Evolutionary conservation across 495 filamentous ascomycete genomes (phyloP), one percentile per base, ranked within the genome.

Genomic region (Cryomyces minteri): DNA sequence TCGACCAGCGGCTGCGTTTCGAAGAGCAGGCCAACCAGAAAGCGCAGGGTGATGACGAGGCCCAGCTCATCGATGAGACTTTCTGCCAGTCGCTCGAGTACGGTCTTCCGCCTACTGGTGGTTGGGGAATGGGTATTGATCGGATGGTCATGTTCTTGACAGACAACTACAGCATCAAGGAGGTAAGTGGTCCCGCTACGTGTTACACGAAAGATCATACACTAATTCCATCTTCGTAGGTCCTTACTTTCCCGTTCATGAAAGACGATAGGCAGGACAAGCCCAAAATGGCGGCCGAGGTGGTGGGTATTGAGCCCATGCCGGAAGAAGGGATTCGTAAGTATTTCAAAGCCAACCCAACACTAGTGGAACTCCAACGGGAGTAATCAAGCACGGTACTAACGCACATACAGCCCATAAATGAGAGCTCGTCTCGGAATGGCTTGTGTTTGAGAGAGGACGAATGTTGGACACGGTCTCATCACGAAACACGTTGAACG

Each of bases 51-150:
- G 92, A 98, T 54, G 87, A 95, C 52, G 90, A 98, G 67, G 90
- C 87, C 1, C 92, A 95, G 66, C 65, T 92, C 48, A 79, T 96
- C 49, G 92, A 98, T 49, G 90, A 96, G 74, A 84, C 76, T 57
- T 94, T 94, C 73, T 82, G 84, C 57, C 77, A 76, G 32, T 76
- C 76, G 40, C 67, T 94, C 43, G 88, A 94, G 62, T 87, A 80
- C 56, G 86, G 83, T 43, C 66, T 96, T 37, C 90, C 92, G 18
- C 90, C 90, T 0, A 96, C 90, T 9, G 90, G 86, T 62, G 90
- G 92, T 28, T 96, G 83, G 80, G 92, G 90, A 53, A 83, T 96
- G 77, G 90, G 92, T 50, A 94, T 98, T 55, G 90, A 98, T 66
- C 82, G 87, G 49, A 60, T 95, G 57, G 82, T 88, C 55, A 96